Percentiles rank a stretch among this genome's conserved stretches.
Conservation (phyloP, 176 grass and related monocot species). For the Sorghum bicolor region Sorghum_bicolor_NCBIv3 NC_012872.2:58598001-58598500, state of each 20-base stretch:
- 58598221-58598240: background rate
- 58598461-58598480: conserved; percentile 3
- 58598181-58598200: background rate
- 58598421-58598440: background rate
- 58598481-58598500: background rate
- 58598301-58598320: background rate
- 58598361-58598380: background rate
- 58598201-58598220: background rate
- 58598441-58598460: background rate
- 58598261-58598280: background rate
- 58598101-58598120: background rate
- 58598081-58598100: background rate
- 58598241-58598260: background rate
- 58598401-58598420: background rate
- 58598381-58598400: background rate
- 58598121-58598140: background rate
- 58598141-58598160: conserved; percentile 1
- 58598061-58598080: background rate
- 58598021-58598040: background rate
- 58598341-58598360: background rate
- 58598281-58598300: background rate
- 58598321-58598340: background rate
- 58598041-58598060: background rate
- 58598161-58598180: background rate
- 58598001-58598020: background rate